Evolutionary conservation across 176 grass and related monocot genomes (phyloP), one percentile per base, ranked within the genome.

Genomic region (Saccharum spontaneum): DNA sequence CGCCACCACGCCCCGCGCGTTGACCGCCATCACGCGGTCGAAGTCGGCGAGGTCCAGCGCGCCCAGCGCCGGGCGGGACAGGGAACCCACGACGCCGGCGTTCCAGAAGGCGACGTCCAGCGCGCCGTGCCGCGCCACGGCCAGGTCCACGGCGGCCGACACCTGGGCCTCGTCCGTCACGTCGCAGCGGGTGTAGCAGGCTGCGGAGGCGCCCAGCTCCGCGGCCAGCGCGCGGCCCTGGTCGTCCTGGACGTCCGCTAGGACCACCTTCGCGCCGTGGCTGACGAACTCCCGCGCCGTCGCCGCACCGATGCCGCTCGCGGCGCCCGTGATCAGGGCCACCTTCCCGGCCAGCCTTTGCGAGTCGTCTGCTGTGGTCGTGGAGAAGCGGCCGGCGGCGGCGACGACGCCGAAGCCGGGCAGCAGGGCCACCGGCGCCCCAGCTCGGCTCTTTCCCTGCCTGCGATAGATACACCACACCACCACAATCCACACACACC

Each of bases 161-260:
- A 90, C 60, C 60, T 92, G 79, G 11, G 40, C 10, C 87, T 92
- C 87, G 69, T 87, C 79, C 7, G 87, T 66, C 0, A 92, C 90
- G 84, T 89, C 87, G 76, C 87, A 92, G 4, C 57, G 75, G 11
- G 34, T 22, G 67, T 84, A 63, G 80, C 2, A 66, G 2, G 23
- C 5, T 11, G 45, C 45, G 13, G 45, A 48, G 4, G 14, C 13
- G 71, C 90, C 86, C 11, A 92, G 84, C 6, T 84, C 87, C 4
- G 66, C 73, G 57, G 90, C 90, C 0, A 86, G 54, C 22, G 67
- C 26, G 46, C 3, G 31, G 39, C 90, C 90, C 5, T 83, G 67
- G 44, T 83, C 83, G 66, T 89, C 90, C 72, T 92, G 87, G 61
- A 91, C 87, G 66, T 91, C 89, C 3, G 89, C 81, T 26, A 91